A percentile compares a stretch with the other conserved stretches of the same genome.
These are phyloP conservation scores for Aureobasidium sp. DNA, from an alignment of 2,329 filamentous ascomycete species.

Conservation along the genomic window DNA sequence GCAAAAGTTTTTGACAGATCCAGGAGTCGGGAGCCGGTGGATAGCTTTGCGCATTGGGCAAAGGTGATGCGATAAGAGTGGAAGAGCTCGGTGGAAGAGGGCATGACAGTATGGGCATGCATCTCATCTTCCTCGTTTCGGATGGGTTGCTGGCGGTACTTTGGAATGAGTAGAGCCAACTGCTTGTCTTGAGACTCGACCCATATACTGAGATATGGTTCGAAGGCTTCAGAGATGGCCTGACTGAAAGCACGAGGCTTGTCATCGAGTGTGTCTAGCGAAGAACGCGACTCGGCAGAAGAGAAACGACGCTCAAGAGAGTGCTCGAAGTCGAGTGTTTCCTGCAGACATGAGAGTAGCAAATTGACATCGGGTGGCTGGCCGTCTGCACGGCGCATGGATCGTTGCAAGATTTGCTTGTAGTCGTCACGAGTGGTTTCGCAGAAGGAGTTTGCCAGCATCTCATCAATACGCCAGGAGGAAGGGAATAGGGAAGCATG, in stretches of 20 bases:
- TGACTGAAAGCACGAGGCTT: constrained; percentile 74
- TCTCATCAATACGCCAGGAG: constrained; percentile 84
- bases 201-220: constrained; percentile 95
- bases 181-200: constrained; percentile 93
- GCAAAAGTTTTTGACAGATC: constrained; percentile 81
- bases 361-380: constrained; percentile 83
- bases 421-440: constrained; percentile 95
- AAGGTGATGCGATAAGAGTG: constrained; percentile 92
- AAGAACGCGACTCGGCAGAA: constrained; percentile 60
- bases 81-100: constrained; percentile 93
- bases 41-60: constrained; percentile 92
- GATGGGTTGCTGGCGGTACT: constrained; percentile 76
- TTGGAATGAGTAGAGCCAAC: constrained; percentile 74
- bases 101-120: constrained; percentile 77
- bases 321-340: constrained; percentile 96
- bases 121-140: constrained; percentile 85
- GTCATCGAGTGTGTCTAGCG: constrained; percentile 84
- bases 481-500: constrained; percentile 81
- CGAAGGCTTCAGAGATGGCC: constrained; percentile 91
- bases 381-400: constrained; percentile 70
- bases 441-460: constrained; percentile 84
- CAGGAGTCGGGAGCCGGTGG: constrained; percentile 77
- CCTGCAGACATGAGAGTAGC: constrained; percentile 79
- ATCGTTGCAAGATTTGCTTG: constrained; percentile 82
- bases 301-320: constrained; percentile 77